Base-by-base conservation (phyloP, 2,329 filamentous ascomycete genomes). In the Fusarium hainanense region DNA sequence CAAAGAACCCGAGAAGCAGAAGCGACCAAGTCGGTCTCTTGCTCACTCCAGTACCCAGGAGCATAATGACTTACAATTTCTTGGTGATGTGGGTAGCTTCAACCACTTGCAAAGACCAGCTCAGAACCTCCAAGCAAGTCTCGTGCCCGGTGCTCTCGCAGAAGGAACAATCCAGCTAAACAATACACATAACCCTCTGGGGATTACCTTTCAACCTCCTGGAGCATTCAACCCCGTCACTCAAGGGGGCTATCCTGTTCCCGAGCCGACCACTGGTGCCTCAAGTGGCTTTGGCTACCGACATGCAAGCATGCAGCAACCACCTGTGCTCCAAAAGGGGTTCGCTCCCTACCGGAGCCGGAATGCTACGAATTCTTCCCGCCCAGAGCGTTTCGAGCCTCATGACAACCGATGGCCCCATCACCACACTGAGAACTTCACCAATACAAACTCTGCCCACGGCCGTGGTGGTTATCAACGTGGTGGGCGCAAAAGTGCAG, bases 401-500 rank as follows among this genome's bases (percentile, higher is more conserved):
- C 52, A 49, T 30, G 58, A 68, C 9, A 37, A 20, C 4, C 59
- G 67, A 40, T 70, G 69, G 66, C 16, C 64, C n/a, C 42, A 71
- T 11, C 59, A 65, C 6, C 27, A 51, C 25, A 57, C 59, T 27
- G 67, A 72, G n/a, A 63, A 55, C 27, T 49, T 58, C 40, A 61
- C 54, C n/a, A n/a, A 13, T 25, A 20, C 37, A 12, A 52, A 59
- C 3, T 12, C 54, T 11, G 52, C 56, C 21, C 41, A 57, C 41
- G 46, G 42, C 20, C 73, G 71, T 13, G 64, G 65, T 23, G 41
- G 50, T 28, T 51, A 41, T 21, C 63, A 74, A 30, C 69, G 68
- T 14, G 60, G 58, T 20, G 63, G 56, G 16, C 69, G 68, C 10
- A 62, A 51, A 48, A 60, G 49, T n/a, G 14, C 49, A 14, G 49